Evolutionary conservation across 306 rosid species (phyloP), one percentile per base, ranked within the genome.

Genomic region (Trichosanthes truncata): DNA sequence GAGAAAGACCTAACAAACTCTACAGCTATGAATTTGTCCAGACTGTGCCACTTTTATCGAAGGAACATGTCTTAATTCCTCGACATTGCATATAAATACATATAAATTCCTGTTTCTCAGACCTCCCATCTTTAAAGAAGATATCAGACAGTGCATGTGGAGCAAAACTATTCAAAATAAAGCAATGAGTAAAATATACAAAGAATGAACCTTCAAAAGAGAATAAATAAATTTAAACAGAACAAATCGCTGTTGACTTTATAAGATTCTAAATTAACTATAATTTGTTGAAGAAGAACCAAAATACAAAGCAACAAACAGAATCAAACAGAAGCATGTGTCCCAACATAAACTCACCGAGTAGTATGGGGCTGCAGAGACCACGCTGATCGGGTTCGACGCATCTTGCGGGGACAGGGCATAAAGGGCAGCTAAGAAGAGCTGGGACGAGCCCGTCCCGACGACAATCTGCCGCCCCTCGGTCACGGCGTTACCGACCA

Each of bases 371-470:
- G 90, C 85, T 9, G 91, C 85, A 40, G 99, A 89, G 0, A 93
- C 87, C 17, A 95, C 96, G 17, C 79, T 86, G 26, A 87, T 86
- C 0, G 99, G 96, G 48, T 90, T 56, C 29, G 86, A 23, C 2
- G 88, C 85, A 77, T 88, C 81, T 53, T 1, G 80, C 0, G 90
- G 87, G 18, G 99, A 87, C 14, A 95, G 86, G 80, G 99, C 99
- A 81, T 77, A 95, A 40, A 93, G 85, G 33, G 97, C 96, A 45
- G 98, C 98, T n/a, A 89, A 84, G 73, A 78, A 80, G 25, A 95
- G 92, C 88, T 95, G 99, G 26, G 98, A 93, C 15, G 99, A 95
- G 68, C 99, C 99, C 3, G 97, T 95, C 18, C 99, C 99, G 18
- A 95, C 97, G 29, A 95, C 93, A 77, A 93, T 59, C 49, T 91